A percentile compares a stretch with the other conserved stretches of the same genome.
phyloP scores from a whole-genome alignment of 2,329 filamentous ascomycete genomes.

The Emergomyces pasteurianus region DNA sequence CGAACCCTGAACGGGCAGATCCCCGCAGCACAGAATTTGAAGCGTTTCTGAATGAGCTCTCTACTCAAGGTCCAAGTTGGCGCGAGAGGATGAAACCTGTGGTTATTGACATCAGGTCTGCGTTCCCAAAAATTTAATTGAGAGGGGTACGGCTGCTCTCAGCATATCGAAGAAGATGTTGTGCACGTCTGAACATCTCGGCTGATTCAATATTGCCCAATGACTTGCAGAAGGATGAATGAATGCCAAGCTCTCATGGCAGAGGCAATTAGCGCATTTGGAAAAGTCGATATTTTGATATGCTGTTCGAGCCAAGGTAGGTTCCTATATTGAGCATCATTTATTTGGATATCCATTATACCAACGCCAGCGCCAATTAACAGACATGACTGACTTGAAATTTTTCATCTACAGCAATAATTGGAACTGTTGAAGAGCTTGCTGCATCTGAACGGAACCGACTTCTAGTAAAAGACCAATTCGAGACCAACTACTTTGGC shows the following conservation, averaged over 20 bases:
- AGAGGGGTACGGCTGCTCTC: neutral
- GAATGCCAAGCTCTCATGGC: conserved; percentile 80
- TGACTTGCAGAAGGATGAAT: conserved; percentile 39
- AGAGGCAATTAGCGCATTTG: conserved; percentile 73
- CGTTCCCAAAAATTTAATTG: neutral
- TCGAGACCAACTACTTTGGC: conserved; percentile 89
- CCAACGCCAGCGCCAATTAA: neutral
- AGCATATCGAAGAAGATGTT: neutral
- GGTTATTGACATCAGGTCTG: conserved; percentile 45
- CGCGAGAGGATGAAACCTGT: conserved; percentile 59
- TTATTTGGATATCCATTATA: neutral
- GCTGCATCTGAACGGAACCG: conserved; percentile 59
- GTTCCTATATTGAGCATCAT: conserved; percentile 5
- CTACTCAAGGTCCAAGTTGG: conserved; percentile 55
- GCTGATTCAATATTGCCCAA: neutral
- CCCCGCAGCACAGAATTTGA: conserved; percentile 67
- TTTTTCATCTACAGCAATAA: conserved; percentile 47
- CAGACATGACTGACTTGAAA: conserved; percentile 4
- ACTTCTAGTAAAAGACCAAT: conserved; percentile 77
- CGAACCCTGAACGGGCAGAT: conserved; percentile 63
- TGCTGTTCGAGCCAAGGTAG: conserved; percentile 79
- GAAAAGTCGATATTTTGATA: conserved; percentile 76
- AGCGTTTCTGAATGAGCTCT: conserved; percentile 54
- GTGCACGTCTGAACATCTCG: neutral
- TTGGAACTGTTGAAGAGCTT: conserved; percentile 86